Conservation (phyloP, 2,329 filamentous ascomycete species). For the Stagonosporopsis chrysanthemi region DNA sequence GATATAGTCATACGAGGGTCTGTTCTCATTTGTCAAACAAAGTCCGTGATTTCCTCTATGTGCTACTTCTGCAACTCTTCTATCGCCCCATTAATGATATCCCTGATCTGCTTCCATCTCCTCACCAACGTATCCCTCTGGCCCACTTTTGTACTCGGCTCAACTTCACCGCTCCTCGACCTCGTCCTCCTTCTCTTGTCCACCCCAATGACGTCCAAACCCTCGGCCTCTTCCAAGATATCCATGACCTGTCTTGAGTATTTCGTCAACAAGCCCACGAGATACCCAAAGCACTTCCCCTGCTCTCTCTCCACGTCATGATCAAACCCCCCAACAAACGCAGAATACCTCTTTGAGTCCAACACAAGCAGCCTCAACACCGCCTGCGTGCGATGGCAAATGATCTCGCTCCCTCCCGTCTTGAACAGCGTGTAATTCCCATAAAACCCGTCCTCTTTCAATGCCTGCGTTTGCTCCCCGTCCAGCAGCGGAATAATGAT, state of each 20-base stretch:
- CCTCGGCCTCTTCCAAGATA: slow-evolving; percentile 37
- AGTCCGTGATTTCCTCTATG: background rate
- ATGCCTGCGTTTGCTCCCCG: slow-evolving; percentile 37
- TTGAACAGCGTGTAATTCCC: slow-evolving; percentile 41
- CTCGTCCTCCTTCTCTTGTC: background rate
- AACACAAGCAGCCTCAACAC: slow-evolving; percentile 50
- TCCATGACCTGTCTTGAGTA: slow-evolving; percentile 41
- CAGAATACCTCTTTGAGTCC: slow-evolving; percentile 38
- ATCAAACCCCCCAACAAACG: slow-evolving; percentile 38
- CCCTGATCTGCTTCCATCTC: slow-evolving; percentile 51
- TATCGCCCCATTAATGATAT: slow-evolving; percentile 30
- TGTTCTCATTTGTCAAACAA: background rate
- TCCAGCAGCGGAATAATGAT: slow-evolving; percentile 51
- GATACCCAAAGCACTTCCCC: slow-evolving; percentile 49
- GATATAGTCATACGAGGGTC: background rate
- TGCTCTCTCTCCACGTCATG: slow-evolving; percentile 47
- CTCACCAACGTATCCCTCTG: slow-evolving; percentile 37
- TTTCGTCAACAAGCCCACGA: slow-evolving; percentile 39
- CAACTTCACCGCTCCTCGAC: background rate
- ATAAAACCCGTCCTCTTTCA: slow-evolving; percentile 55
- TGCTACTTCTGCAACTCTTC: slow-evolving; percentile 15
- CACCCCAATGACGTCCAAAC: slow-evolving; percentile 33
- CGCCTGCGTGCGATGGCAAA: slow-evolving; percentile 57
- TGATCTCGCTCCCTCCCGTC: slow-evolving; percentile 33
- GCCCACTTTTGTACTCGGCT: slow-evolving; percentile 8